A percentile compares a stretch with the other conserved stretches of the same genome.
Conservation (phyloP, 1,284 basidiomycete genomes). For the Malassezia yamatoensis region DNA sequence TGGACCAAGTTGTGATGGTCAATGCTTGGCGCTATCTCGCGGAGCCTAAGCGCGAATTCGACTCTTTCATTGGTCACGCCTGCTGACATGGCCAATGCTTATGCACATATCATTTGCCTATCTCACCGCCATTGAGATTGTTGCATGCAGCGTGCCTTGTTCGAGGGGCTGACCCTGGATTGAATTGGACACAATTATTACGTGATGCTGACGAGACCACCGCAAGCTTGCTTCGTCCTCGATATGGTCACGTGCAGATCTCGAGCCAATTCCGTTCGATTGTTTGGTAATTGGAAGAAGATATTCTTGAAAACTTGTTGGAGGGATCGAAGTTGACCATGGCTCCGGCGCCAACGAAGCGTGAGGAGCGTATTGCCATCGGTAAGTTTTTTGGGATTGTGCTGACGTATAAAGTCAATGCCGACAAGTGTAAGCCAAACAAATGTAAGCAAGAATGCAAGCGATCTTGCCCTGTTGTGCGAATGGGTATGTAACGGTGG, state of each 20-base stretch:
- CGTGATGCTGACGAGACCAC: no score
- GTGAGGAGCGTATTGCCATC: constrained; percentile 47
- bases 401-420: constrained; percentile 24
- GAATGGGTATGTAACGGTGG: constrained; percentile 25
- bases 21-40: no score
- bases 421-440: constrained; percentile 47
- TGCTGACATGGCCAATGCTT: no score
- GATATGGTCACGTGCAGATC: background rate
- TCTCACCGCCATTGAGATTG: no score
- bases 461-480: constrained; percentile 46
- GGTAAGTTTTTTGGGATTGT: constrained; percentile 12
- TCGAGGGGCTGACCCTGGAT: no score
- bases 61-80: no score
- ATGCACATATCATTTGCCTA: no score
- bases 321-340: background rate
- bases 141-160: no score
- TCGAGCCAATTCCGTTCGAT: constrained; percentile 5
- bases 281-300: constrained; percentile 8
- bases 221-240: background rate
- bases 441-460: constrained; percentile 48
- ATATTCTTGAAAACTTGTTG: background rate
- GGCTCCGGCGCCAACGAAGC: constrained; percentile 23
- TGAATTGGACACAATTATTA: no score
- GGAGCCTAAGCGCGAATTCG: no score
- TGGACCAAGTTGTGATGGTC: no score